Evolutionary conservation across 2,329 filamentous ascomycete genomes (phyloP).

Genomic region (Trichoderma atroviride): DNA sequence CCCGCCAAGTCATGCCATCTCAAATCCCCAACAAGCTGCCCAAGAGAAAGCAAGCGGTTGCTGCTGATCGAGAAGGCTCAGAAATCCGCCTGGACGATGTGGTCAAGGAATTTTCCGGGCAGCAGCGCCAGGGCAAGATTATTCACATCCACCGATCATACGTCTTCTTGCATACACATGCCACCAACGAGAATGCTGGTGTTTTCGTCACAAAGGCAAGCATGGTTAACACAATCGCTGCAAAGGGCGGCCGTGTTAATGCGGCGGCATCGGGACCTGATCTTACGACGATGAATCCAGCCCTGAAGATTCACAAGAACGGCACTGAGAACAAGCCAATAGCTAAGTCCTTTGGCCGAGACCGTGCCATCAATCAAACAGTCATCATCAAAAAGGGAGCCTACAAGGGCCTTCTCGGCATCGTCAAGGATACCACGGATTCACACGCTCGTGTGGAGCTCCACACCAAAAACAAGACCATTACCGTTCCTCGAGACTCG

Average conservation of each 20-base stretch:
- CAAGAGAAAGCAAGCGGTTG: constrained; percentile 79
- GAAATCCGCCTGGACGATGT: constrained; percentile 92
- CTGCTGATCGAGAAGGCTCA: constrained; percentile 88
- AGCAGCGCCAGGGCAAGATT: constrained; percentile 83
- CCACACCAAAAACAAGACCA: constrained; percentile 90
- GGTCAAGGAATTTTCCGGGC: constrained; percentile 85
- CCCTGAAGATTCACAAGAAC: constrained; percentile 70
- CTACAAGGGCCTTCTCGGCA: constrained; percentile 90
- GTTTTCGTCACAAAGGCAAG: constrained; percentile 85
- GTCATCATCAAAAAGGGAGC: constrained; percentile 85
- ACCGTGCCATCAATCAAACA: constrained; percentile 86
- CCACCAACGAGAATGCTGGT: constrained; percentile 81
- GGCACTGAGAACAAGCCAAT: constrained; percentile 51
- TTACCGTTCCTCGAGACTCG: constrained; percentile 79
- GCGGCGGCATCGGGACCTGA: constrained; percentile 68
- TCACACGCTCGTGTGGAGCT: constrained; percentile 85
- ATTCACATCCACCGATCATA: constrained; percentile 93
- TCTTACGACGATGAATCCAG: constrained; percentile 89
- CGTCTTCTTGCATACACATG: constrained; percentile 84
- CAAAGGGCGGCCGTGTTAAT: constrained; percentile 82
- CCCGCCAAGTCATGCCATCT: constrained; percentile 81
- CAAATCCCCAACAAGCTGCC: constrained; percentile 90
- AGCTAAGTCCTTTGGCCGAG: constrained; percentile 74
- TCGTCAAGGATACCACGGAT: constrained; percentile 93
- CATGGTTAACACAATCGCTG: constrained; percentile 88